A percentile compares a stretch with the other conserved stretches of the same genome.
Evolutionary conservation across 2,329 filamentous ascomycete genomes (phyloP).

Genomic region (Penicillium rolfsii): DNA sequence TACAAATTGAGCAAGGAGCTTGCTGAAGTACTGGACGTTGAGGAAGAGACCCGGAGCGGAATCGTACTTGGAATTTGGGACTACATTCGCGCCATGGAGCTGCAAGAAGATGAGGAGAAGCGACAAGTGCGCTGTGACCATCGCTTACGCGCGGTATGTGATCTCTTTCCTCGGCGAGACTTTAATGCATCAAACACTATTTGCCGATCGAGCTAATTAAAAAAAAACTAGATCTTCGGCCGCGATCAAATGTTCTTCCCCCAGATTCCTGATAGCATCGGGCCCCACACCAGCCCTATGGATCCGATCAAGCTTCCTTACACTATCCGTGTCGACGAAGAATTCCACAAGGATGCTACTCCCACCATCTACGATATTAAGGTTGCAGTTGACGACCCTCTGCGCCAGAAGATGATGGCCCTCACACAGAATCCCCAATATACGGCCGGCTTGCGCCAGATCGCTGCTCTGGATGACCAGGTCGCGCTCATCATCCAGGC

Average conservation of each 20-base stretch:
- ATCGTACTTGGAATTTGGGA: conserved; percentile 93
- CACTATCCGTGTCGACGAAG: conserved; percentile 89
- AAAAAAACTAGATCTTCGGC: conserved; percentile 64
- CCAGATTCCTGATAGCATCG: conserved; percentile 77
- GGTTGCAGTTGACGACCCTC: conserved; percentile 80
- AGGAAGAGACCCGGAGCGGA: conserved; percentile 83
- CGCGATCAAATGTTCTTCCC: conserved; percentile 83
- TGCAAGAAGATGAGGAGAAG: conserved; percentile 95
- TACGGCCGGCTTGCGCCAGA: conserved; percentile 72
- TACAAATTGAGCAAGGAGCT: conserved; percentile 78
- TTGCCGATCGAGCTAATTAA: background rate
- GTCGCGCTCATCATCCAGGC: conserved; percentile 81
- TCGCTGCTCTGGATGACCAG: conserved; percentile 79
- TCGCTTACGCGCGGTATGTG: conserved; percentile 70
- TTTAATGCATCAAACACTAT: background rate
- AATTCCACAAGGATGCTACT: conserved; percentile 72
- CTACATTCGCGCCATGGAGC: conserved; percentile 80
- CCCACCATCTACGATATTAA: conserved; percentile 89
- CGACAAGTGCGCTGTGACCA: conserved; percentile 90
- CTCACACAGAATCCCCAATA: conserved; percentile 72
- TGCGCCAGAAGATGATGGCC: conserved; percentile 67
- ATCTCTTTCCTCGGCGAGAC: background rate
- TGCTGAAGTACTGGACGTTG: conserved; percentile 81
- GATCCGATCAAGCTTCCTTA: conserved; percentile 83
- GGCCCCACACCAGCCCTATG: conserved; percentile 75